Evolutionary conservation across 805 yeast genomes (phyloP).

Genomic region (Jamesozyma piceae): DNA sequence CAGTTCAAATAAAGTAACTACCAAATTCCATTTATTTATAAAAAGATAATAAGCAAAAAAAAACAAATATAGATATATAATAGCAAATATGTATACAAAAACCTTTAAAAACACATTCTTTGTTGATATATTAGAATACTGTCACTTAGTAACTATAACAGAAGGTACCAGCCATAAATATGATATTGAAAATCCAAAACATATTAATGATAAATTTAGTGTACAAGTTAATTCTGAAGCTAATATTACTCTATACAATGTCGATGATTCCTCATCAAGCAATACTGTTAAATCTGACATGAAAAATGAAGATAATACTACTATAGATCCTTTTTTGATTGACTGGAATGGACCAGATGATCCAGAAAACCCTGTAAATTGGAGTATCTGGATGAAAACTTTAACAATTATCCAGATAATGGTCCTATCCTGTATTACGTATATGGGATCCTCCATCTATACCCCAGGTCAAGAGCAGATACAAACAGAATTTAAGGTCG

Average conservation of each 20-base stretch:
- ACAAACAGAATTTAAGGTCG: conserved; percentile 36
- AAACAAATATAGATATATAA: neutral
- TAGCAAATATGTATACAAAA: neutral
- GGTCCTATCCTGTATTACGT: conserved; percentile 40
- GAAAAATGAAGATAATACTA: neutral
- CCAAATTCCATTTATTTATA: too few species aligned
- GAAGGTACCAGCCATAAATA: neutral
- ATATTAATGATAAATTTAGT: neutral
- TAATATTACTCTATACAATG: neutral
- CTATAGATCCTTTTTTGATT: conserved; percentile 22
- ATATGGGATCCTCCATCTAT: conserved; percentile 47
- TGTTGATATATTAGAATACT: conserved; percentile 16
- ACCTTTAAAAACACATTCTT: conserved; percentile 14
- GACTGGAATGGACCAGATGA: conserved; percentile 32
- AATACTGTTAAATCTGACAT: neutral
- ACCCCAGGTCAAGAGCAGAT: conserved; percentile 42
- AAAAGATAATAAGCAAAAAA: neutral
- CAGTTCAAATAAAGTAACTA: too few species aligned
- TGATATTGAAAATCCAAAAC: neutral
- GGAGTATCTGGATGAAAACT: conserved; percentile 37
- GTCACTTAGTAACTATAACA: conserved; percentile 6
- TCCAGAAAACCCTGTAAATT: conserved; percentile 47
- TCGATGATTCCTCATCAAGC: neutral
- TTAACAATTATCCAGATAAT: conserved; percentile 34
- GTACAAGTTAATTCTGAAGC: neutral